Evolutionary conservation across 441 rosid genomes (phyloP), one percentile per base, ranked within the genome.

Genomic region (Mallotus repandus): DNA sequence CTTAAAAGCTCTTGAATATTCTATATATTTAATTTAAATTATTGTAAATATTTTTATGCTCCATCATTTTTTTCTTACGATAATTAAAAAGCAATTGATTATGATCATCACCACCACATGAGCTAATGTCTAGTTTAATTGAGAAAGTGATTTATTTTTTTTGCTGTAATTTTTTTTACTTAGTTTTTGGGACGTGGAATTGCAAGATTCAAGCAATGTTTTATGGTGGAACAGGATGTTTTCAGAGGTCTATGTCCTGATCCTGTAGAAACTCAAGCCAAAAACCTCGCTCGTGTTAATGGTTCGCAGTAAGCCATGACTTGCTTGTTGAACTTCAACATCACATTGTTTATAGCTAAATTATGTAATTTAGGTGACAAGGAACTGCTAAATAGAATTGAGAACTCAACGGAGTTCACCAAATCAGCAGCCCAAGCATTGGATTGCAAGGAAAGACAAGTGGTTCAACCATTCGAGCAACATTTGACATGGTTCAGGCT

Each of bases 181-280:
- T 29, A 89, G 91, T 78, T 70, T 48, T 0, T 80, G 12, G 76
- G 77, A 21, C 76, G 48, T n/a, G 97, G 98, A 63, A 2, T 85
- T 1, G 82, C 48, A 15, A 94, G 94, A 73, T 88, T 68, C 93
- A 91, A 80, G 95, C 95, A 50, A 71, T 85, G 0, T 0, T 49
- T 4, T 88, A 85, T 18, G 58, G 2, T 0, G 98, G 92, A 4
- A 83, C 93, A 0, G 93, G 98, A 68, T 80, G 95, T 38, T 86
- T 89, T 60, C 93, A 85, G 49, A 81, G 86, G 55, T 14, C 58
- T 70, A 1, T 75, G 79, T 63, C 76, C 85, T 0, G 63, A 79
- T 9, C 83, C 83, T 13, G 12, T 48, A 22, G 76, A 77, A 50
- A 9, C 29, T 4, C 57, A 69, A n/a, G 71, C 63, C 8, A 71